Evolutionary conservation across 805 yeast species (phyloP).

Genomic region (Clavispora phyllophila): DNA sequence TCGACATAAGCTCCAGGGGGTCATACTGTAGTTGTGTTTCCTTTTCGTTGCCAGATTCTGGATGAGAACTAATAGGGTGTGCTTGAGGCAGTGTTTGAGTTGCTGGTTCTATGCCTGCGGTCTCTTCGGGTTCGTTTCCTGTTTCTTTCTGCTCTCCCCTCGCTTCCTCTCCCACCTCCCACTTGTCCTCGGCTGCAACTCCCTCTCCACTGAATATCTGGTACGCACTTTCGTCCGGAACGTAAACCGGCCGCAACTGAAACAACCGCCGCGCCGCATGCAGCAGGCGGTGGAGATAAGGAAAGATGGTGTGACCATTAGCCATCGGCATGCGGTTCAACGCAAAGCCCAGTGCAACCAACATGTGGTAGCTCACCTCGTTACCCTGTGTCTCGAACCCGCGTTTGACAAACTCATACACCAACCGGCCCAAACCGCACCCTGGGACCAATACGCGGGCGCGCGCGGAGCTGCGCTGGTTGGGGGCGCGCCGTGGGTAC

Average conservation of each 20-base stretch:
- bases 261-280: slow-evolving; percentile 40
- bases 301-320: slow-evolving; percentile 42
- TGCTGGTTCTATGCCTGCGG: no score
- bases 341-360: slow-evolving; percentile 49
- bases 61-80: no score
- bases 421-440: slow-evolving; percentile 58
- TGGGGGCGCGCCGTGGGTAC: slow-evolving; percentile 19
- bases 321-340: slow-evolving; percentile 42
- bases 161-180: neutral
- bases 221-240: slow-evolving; percentile 51
- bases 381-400: slow-evolving; percentile 67
- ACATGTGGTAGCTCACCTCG: slow-evolving; percentile 63
- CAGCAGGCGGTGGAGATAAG: slow-evolving; percentile 50
- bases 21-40: no score
- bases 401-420: slow-evolving; percentile 46
- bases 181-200: neutral
- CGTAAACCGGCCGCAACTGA: slow-evolving; percentile 45
- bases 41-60: no score
- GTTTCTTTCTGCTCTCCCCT: no score
- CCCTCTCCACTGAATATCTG: slow-evolving; percentile 18
- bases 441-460: slow-evolving; percentile 55
- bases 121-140: neutral
- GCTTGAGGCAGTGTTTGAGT: no score
- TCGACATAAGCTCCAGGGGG: slow-evolving; percentile 50
- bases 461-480: slow-evolving; percentile 23